Evolutionary conservation across 2,329 filamentous ascomycete species (phyloP), one percentile per base, ranked within the genome.

Genomic region (Cladophialophora exuberans): DNA sequence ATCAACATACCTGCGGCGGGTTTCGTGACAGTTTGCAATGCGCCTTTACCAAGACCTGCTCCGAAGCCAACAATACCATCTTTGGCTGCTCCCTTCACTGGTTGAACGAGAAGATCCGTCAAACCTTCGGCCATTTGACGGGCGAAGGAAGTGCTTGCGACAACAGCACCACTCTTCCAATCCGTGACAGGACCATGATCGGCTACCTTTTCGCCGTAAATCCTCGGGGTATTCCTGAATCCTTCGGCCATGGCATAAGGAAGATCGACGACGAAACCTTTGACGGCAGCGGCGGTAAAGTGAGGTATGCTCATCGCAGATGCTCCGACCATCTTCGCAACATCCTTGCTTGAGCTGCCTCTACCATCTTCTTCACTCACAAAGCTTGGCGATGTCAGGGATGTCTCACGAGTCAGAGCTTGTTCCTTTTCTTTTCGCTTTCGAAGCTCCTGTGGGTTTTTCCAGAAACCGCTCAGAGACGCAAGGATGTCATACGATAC

Each of bases 171-270:
- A 3, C 75, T 77, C 43, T 75, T 72, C 54, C 77, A 72, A 9
- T 77, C 79, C 3, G 71, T 77, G 42, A 81, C 72, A 17, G 39
- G 44, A 26, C 46, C 65, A 6, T 70, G 69, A 10, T 71, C 67
- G 3, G 76, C 68, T 26, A 79, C 73, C 3, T 75, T 78, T 56
- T 78, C 78, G 23, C 78, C 78, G 54, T 80, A 82, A 1, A 82
- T 69, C 26, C 73, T 76, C 1, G 80, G 80, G 6, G 76, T 73
- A 23, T 77, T 79, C 52, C 80, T 78, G 51, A 82, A 76, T 3
- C 80, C 80, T 60, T 80, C 77, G 0, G 78, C 72, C 1, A 80
- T 57, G 0, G 76, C 78, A 17, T 80, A 67, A 1, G 75, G 73
- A 18, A 82, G 58, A 45, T 79, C 73, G 66, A 82, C 72, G 0